Evolutionary conservation across 257 asterid genomes (phyloP), one percentile per base, ranked within the genome.

Genomic region (Salvia rosmarinus): DNA sequence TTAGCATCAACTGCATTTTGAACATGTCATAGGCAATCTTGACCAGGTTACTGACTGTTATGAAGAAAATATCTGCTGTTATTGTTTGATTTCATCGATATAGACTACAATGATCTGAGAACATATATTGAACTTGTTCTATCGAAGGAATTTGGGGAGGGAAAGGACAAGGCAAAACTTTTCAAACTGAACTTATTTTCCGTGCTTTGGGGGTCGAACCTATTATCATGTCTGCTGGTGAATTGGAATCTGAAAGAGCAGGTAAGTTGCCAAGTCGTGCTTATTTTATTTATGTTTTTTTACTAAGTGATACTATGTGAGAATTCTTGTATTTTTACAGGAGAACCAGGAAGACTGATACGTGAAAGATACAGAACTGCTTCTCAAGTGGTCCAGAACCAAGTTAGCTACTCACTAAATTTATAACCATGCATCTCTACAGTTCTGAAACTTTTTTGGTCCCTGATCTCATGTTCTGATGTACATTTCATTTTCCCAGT

Each of bases 341-440:
- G 97, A 75, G 98, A 93, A 81, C 98, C 98, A 32, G 98, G 98
- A 78, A 90, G 78, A 86, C 72, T 93, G 87, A 93, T 93, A 68
- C 97, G 95, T 50, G 94, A 93, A 61, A 97, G 98, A 59, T 93
- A 93, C 90, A 85, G 98, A 82, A 81, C 98, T 81, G 98, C 98
- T 87, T 93, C 98, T 77, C 96, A 85, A 90, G 97, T 93, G 88
- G 93, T 90, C 78, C 95, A 93, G 83, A 93, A 88, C 86, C 98
- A 93, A 87, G 97, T 90, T 87, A 92, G 96, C 86, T 79, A 86
- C 95, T 82, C 79, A 82, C 78, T 81, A 73, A 88, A 86, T 85
- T 86, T 77, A 75, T 57, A 83, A 63, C 79, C 79, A 78, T 84
- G 87, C 75, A 78, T 82, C 78, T 70, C 77, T 78, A 68, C 82